Percentiles rank a stretch among this genome's conserved stretches.
Evolutionary conservation across 1,284 basidiomycete species (phyloP).

Genomic region (Abortiporus biennis): DNA sequence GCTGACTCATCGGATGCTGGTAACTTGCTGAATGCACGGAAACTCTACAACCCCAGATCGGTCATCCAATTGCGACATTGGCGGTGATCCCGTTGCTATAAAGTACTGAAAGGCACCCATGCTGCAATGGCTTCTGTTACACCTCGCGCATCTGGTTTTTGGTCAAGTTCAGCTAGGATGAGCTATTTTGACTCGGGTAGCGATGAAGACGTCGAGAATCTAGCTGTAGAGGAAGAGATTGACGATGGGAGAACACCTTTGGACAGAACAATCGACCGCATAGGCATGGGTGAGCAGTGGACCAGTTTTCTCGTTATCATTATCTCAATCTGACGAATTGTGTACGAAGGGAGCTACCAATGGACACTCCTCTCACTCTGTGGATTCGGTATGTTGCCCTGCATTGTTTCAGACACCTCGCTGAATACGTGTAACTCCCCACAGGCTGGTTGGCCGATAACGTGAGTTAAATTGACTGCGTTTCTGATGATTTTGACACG

Average conservation of each 20-base stretch:
- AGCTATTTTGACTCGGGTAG: slow-evolving; percentile 26
- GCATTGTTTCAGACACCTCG: slow-evolving; percentile 2
- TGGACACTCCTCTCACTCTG: slow-evolving; percentile 79
- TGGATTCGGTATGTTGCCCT: slow-evolving; percentile 65
- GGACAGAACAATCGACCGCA: slow-evolving; percentile 82
- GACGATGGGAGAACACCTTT: slow-evolving; percentile 63
- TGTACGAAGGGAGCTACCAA: slow-evolving; percentile 58
- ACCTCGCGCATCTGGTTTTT: slow-evolving; percentile 42
- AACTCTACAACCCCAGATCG: no score
- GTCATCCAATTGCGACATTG: no score
- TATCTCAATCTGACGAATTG: slow-evolving; percentile 4
- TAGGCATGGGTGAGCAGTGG: slow-evolving; percentile 71
- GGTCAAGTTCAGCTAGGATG: slow-evolving; percentile 28
- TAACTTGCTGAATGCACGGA: no score
- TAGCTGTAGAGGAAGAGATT: slow-evolving; percentile 23
- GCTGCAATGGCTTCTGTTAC: slow-evolving; percentile 27
- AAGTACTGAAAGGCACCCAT: no score
- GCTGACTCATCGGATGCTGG: no score
- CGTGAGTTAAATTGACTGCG: slow-evolving; percentile 35
- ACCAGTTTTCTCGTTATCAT: neutral
- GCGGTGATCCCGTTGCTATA: no score
- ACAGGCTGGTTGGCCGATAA: slow-evolving; percentile 84
- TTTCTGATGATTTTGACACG: slow-evolving; percentile 23
- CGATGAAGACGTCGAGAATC: slow-evolving; percentile 34
- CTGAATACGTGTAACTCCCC: slow-evolving; percentile 2